Percentiles rank a stretch among this genome's conserved stretches.
Conservation (phyloP, 2,329 filamentous ascomycete species). For the Talaromyces amestolkiae region DNA sequence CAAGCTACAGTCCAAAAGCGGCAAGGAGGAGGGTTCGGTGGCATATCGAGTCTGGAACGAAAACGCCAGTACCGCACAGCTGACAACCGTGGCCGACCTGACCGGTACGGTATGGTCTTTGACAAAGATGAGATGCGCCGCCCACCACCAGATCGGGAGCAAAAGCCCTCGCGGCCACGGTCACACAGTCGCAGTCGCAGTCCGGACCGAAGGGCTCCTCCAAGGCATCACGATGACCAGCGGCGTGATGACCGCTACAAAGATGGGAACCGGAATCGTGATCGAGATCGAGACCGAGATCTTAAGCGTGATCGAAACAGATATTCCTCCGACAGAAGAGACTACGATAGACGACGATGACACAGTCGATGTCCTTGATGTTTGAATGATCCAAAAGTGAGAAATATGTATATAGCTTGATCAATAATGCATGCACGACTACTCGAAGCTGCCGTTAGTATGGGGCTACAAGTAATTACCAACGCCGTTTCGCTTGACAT, state of each 20-base stretch:
- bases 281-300: constrained; percentile 12
- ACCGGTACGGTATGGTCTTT: constrained; percentile 76
- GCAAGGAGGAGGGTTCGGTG: constrained; percentile 78
- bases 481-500: background rate
- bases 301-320: constrained; percentile 7
- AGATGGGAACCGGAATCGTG: constrained; percentile 34
- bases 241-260: constrained; percentile 40
- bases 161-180: constrained; percentile 18
- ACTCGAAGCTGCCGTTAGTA: background rate
- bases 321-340: constrained; percentile 26
- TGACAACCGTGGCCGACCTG: constrained; percentile 46
- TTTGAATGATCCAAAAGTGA: background rate
- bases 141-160: constrained; percentile 28
- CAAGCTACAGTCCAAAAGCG: constrained; percentile 81
- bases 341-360: constrained; percentile 29
- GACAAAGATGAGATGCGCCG: constrained; percentile 67
- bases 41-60: constrained; percentile 83
- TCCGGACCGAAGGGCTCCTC: constrained; percentile 24
- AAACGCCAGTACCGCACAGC: constrained; percentile 82
- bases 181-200: constrained; percentile 44
- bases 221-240: constrained; percentile 26
- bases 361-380: background rate
- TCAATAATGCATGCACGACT: background rate
- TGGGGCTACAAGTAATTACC: background rate
- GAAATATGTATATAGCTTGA: background rate